These are phyloP conservation scores for Sideroxylon spinosum DNA, from an alignment of 179 eudicot genomes.

Conservation along the genomic window DNA sequence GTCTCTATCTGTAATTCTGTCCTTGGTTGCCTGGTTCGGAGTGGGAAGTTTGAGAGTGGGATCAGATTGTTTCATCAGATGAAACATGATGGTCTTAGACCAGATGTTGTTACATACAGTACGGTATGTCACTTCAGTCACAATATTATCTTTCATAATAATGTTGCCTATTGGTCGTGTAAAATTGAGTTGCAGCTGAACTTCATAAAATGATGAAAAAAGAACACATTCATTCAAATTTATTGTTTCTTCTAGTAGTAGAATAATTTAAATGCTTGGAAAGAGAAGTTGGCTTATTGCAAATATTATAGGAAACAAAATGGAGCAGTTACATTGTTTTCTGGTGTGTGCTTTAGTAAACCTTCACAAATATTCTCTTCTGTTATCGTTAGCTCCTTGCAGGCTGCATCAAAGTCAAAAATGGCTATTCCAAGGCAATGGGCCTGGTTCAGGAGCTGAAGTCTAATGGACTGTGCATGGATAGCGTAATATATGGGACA, in stretches of 20 bases:
- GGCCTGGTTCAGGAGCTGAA: conserved; percentile 68
- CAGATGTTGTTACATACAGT: too few relatives aligned
- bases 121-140: conserved; percentile 32
- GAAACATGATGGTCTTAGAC: too few relatives aligned
- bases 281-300: not conserved
- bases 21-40: conserved; percentile 63
- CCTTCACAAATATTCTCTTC: conserved; percentile 2
- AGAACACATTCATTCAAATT: not conserved
- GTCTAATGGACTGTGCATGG: conserved; percentile 53
- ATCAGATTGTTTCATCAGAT: conserved; percentile 13
- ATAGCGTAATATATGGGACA: conserved; percentile 72
- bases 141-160: not conserved
- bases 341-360: not conserved
- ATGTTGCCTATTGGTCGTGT: not conserved
- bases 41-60: conserved; percentile 49
- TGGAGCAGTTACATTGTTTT: not conserved
- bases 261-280: conserved; percentile 3
- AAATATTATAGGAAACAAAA: not conserved
- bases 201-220: not conserved
- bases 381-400: conserved; percentile 59
- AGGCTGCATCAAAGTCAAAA: conserved; percentile 62
- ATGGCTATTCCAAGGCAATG: conserved; percentile 67
- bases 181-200: conserved; percentile 13
- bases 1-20: conserved; percentile 74
- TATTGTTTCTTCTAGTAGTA: not conserved